phyloP scores from a whole-genome alignment of 495 filamentous ascomycete genomes.

The Bacidia gigantensis region DNA sequence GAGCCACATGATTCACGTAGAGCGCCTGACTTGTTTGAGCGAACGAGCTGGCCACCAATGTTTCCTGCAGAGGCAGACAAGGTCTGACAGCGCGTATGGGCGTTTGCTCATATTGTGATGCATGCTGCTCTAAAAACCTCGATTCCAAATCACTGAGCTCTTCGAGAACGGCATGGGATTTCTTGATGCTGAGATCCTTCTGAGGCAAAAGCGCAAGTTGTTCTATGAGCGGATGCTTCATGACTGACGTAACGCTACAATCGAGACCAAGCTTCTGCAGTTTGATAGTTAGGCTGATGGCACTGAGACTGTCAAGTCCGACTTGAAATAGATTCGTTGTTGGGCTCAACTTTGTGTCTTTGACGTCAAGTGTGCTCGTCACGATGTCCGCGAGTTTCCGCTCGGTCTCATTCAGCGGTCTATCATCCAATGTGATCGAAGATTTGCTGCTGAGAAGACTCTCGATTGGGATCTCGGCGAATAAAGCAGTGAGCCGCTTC shows the following conservation, averaged over 20 bases:
- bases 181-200: neutral
- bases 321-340: slow-evolving; percentile 37
- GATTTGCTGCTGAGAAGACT: neutral
- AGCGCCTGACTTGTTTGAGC: slow-evolving; percentile 43
- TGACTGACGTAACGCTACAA: slow-evolving; percentile 48
- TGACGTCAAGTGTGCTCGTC: slow-evolving; percentile 13
- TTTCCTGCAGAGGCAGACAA: slow-evolving; percentile 62
- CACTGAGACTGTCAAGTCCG: slow-evolving; percentile 33
- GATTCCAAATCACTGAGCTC: slow-evolving; percentile 31
- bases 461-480: slow-evolving; percentile 6
- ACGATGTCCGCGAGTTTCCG: slow-evolving; percentile 1
- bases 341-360: slow-evolving; percentile 33
- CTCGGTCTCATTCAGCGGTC: slow-evolving; percentile 5
- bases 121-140: slow-evolving; percentile 40
- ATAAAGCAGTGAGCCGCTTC: slow-evolving; percentile 28
- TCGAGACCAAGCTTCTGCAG: slow-evolving; percentile 44
- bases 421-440: neutral
- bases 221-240: slow-evolving; percentile 50
- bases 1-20: slow-evolving; percentile 70
- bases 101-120: slow-evolving; percentile 13
- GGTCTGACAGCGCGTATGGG: slow-evolving; percentile 24
- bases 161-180: slow-evolving; percentile 13
- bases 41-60: slow-evolving; percentile 65
- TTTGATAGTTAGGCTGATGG: slow-evolving; percentile 47
- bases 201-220: slow-evolving; percentile 28